Base-by-base conservation (phyloP, 208 protist genomes). In the Trypanosoma congolense region DNA sequence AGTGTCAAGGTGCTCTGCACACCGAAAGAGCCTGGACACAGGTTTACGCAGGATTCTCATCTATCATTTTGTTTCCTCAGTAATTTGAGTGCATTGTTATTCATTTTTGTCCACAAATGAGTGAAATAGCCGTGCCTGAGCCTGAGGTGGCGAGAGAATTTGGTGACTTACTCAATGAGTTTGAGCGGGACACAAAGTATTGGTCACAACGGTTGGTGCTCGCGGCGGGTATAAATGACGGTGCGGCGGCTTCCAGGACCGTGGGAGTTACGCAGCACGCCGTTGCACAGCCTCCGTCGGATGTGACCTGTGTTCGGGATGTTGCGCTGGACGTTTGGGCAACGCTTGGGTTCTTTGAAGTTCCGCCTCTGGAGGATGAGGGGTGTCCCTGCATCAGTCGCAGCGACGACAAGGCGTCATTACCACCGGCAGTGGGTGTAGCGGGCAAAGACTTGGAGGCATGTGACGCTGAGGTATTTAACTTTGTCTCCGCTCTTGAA, bases 291-390 rank as follows among this genome's bases (percentile, higher is more conserved):
- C 25, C 65, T 3, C 16, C 30, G 0, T 40, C 61, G 4, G 70
- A 70, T 10, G 44, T 38, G 16, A 30, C 38, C 6, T 77, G 77
- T 25, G 60, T 84, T 12, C 44, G 48, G 4, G 69, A 59, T 10
- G 45, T 87, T 38, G 70, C 74, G 19, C 49, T 65, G 4, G 36
- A 63, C 24, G 61, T 83, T 19, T 87, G 80, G 80, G 76, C 58
- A 0, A 38, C 56, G 3, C 66, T 87, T 25, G 80, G 80, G 2
- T 73, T 87, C 58, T 75, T 83, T 26, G 57, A 50, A 26, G 50
- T 61, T 8, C 65, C 65, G 0, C 58, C 65, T 29, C 5, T 52
- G 16, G 22, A 48, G 2, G n/a, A 33, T 28, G 60, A 52, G 22
- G 28, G 14, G 45, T n/a, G n/a, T n/a, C n/a, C n/a, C n/a, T n/a